A percentile compares a stretch with the other conserved stretches of the same genome.
These are phyloP conservation scores for Metschnikowia baotianmanensis DNA, from an alignment of 805 yeast genomes.

Conservation along the genomic window DNA sequence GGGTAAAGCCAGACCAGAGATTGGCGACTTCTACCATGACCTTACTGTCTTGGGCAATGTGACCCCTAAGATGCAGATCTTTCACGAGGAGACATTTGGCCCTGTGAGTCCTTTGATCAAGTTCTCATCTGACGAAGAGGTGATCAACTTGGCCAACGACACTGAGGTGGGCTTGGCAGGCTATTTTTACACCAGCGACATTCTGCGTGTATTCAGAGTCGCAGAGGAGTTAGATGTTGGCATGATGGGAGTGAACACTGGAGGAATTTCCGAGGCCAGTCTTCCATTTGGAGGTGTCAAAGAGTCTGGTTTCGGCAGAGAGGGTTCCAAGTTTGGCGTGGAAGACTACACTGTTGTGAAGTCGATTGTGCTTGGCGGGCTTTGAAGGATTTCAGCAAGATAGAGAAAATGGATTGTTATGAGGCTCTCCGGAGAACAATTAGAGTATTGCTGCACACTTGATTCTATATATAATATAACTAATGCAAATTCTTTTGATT, in stretches of 20 bases:
- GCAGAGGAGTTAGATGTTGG: slow-evolving; percentile 72
- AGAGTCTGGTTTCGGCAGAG: slow-evolving; percentile 78
- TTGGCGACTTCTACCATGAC: slow-evolving; percentile 65
- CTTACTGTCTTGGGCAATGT: slow-evolving; percentile 67
- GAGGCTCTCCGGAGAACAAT: no score
- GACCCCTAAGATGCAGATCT: slow-evolving; percentile 53
- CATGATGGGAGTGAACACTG: slow-evolving; percentile 81
- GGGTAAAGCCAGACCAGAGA: slow-evolving; percentile 50
- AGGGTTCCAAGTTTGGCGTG: slow-evolving; percentile 72
- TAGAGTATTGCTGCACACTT: no score
- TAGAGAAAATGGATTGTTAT: no score
- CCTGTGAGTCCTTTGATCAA: slow-evolving; percentile 72
- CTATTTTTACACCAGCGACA: slow-evolving; percentile 61
- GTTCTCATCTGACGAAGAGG: slow-evolving; percentile 65
- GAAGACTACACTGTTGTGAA: slow-evolving; percentile 71
- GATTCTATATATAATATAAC: no score
- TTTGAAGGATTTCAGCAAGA: no score
- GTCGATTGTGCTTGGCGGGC: slow-evolving; percentile 45
- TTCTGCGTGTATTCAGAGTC: slow-evolving; percentile 53
- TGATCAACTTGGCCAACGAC: slow-evolving; percentile 57
- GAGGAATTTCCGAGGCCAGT: slow-evolving; percentile 65
- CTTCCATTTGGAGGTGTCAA: slow-evolving; percentile 77
- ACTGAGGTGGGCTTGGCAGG: slow-evolving; percentile 77
- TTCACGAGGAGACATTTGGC: slow-evolving; percentile 77
- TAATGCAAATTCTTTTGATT: no score